Evolutionary conservation across 768 basidiomycete genomes (phyloP), one percentile per base, ranked within the genome.

Genomic region (Pleurotus eryngii): DNA sequence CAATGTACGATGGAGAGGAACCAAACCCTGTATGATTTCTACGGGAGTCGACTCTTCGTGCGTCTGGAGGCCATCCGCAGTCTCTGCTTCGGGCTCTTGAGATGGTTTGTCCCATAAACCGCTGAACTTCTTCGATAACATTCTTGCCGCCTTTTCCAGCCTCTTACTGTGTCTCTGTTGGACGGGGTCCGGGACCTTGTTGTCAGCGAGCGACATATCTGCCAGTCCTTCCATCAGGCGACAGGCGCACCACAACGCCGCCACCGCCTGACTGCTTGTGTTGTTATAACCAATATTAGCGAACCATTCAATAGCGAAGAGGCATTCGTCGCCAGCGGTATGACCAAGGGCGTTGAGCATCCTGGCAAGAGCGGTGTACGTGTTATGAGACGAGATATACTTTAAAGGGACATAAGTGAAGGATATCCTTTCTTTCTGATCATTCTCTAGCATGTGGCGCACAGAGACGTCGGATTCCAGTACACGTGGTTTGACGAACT

Each of bases 301-400:
- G 60, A 96, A 86, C 85, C 96, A 95, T 63, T 95, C 90, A 4
- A 94, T 84, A 6, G 93, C 77, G 59, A 84, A 90, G 24, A 95
- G 73, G 50, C 84, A 84, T 14, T 78, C 74, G 55, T 90, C 86
- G 1, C 87, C 87, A 2, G 81, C 84, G 9, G 86, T 87, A 15
- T 66, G 64, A 2, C 95, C 94, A 22, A 95, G 71, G 0, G 84
- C 75, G 51, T 80, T 82, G 48, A 98, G 81, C 88, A 95, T 92
- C 12, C 72, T 70, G 58, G 81, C 81, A 43, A 98, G 67, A 2
- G 85, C 72, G 48, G 76, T 71, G 43, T 79, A 74, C 3, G 88
- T 76, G 22, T 74, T 75, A 39, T 68, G 75, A 15, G 82, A 82
- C 3, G 76, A 70, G 11, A 86, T 68, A 61, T 85, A 82, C 61